phyloP scores from a whole-genome alignment of 2,329 filamentous ascomycete species.

The Venturia carpophila region DNA sequence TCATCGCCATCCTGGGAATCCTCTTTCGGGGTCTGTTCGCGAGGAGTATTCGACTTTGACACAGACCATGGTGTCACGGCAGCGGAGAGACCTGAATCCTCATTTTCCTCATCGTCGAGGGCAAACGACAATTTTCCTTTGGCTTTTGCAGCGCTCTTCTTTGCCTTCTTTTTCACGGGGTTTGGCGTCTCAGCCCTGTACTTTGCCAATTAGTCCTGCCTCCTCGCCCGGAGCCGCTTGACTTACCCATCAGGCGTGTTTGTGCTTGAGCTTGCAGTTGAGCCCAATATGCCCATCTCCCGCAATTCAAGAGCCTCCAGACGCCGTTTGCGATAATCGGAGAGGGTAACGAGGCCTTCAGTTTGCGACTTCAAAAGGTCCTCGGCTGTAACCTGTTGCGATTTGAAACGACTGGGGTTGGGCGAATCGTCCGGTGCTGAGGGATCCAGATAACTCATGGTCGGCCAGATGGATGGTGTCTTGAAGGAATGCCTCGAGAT shows the following conservation, averaged over 20 bases:
- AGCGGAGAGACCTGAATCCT: constrained; percentile 32
- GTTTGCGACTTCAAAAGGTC: constrained; percentile 78
- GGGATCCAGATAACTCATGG: constrained; percentile 20
- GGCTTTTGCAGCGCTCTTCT: constrained; percentile 30
- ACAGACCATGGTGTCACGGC: constrained; percentile 32
- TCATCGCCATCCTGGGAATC: constrained; percentile 26
- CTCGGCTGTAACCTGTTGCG: constrained; percentile 68
- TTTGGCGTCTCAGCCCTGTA: constrained; percentile 46
- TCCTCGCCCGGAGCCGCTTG: not conserved
- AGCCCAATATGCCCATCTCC: constrained; percentile 47
- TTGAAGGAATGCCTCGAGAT: not conserved
- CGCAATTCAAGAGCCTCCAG: constrained; percentile 90
- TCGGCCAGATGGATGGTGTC: not conserved
- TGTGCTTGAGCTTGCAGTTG: constrained; percentile 40
- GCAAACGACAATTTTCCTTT: constrained; percentile 63
- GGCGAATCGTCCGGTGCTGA: constrained; percentile 34
- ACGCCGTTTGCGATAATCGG: constrained; percentile 91
- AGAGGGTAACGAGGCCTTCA: constrained; percentile 82
- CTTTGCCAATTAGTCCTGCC: constrained; percentile 46
- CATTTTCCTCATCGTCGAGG: constrained; percentile 58
- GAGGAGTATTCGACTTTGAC: constrained; percentile 32
- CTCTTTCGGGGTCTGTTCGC: constrained; percentile 29
- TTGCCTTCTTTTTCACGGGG: constrained; percentile 52
- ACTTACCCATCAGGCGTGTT: constrained; percentile 55
- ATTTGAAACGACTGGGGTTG: constrained; percentile 57